Conservation (phyloP, 257 asterid species). For the Plantago major region DNA sequence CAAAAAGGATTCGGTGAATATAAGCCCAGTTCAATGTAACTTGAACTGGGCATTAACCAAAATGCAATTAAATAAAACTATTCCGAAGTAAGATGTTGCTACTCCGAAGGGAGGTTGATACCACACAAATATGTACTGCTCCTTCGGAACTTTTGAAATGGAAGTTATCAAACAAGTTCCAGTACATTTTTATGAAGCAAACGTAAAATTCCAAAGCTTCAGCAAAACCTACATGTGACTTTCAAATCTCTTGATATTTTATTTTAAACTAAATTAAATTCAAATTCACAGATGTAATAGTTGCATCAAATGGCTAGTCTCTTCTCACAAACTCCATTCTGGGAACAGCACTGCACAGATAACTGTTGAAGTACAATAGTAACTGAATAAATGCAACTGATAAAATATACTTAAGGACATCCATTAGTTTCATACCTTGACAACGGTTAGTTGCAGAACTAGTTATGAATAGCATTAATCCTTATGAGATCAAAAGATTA, state of each 20-base stretch:
- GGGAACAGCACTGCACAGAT: constrained; percentile 15
- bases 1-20: constrained; percentile 52
- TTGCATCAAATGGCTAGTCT: constrained; percentile 1
- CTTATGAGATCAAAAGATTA: constrained; percentile 22
- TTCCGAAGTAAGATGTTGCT: constrained; percentile 5
- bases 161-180: neutral
- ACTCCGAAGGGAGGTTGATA: constrained; percentile 9
- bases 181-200: constrained; percentile 13
- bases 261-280: constrained; percentile 7
- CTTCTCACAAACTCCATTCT: constrained; percentile 8
- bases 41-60: constrained; percentile 34
- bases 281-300: constrained; percentile 19
- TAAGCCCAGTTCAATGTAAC: constrained; percentile 35
- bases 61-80: constrained; percentile 8
- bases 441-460: constrained; percentile 17
- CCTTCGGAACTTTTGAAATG: constrained; percentile 3
- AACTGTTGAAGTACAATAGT: constrained; percentile 14
- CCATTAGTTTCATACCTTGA: constrained; percentile 30
- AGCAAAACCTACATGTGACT: constrained; percentile 5
- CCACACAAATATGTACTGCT: constrained; percentile 12
- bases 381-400: constrained; percentile 4
- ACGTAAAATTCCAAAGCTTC: constrained; percentile 5
- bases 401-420: constrained; percentile 7
- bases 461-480: constrained; percentile 16
- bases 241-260: constrained; percentile 1